A percentile compares a stretch with the other conserved stretches of the same genome.
Conservation (phyloP, 208 protist species). For the Leishmania braziliensis region DNA sequence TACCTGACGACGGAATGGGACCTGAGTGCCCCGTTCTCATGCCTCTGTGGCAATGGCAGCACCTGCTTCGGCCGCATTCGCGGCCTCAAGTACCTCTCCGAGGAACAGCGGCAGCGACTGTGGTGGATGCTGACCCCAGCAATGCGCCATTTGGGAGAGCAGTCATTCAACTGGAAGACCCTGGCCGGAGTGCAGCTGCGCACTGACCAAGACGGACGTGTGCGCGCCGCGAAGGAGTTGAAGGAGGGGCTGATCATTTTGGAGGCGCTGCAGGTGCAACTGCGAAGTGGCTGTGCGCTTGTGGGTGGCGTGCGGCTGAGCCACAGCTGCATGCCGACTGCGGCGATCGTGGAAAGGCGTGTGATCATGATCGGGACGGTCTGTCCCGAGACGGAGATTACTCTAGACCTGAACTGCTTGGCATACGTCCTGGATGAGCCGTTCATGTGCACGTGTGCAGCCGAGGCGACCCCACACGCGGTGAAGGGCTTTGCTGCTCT, state of each 20-base stretch:
- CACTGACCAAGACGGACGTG: constrained; percentile 47
- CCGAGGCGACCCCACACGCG: constrained; percentile 26
- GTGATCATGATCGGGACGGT: constrained; percentile 67
- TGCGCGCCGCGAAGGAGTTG: constrained; percentile 55
- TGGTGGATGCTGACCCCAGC: constrained; percentile 75
- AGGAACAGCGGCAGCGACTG: constrained; percentile 59
- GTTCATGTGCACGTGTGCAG: constrained; percentile 57
- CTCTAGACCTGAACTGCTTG: constrained; percentile 70
- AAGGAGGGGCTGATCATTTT: constrained; percentile 54
- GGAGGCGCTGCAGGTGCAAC: constrained; percentile 34
- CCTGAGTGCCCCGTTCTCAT: constrained; percentile 84
- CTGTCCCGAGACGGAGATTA: constrained; percentile 61
- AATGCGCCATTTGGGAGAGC: constrained; percentile 57
- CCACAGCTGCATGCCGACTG: constrained; percentile 73
- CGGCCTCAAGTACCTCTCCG: constrained; percentile 70
- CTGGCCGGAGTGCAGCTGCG: constrained; percentile 53
- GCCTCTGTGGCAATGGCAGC: constrained; percentile 50
- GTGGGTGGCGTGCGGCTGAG: constrained; percentile 67
- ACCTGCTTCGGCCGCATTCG: constrained; percentile 71
- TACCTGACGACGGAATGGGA: constrained; percentile 92
- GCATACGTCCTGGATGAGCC: constrained; percentile 53
- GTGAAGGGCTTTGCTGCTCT: constrained; percentile 65
- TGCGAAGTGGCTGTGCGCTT: constrained; percentile 17
- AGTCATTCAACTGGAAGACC: constrained; percentile 46
- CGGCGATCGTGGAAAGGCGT: constrained; percentile 54